These are phyloP conservation scores for Cyberlindnera bimundalis DNA, from an alignment of 805 yeast genomes.

Conservation along the genomic window DNA sequence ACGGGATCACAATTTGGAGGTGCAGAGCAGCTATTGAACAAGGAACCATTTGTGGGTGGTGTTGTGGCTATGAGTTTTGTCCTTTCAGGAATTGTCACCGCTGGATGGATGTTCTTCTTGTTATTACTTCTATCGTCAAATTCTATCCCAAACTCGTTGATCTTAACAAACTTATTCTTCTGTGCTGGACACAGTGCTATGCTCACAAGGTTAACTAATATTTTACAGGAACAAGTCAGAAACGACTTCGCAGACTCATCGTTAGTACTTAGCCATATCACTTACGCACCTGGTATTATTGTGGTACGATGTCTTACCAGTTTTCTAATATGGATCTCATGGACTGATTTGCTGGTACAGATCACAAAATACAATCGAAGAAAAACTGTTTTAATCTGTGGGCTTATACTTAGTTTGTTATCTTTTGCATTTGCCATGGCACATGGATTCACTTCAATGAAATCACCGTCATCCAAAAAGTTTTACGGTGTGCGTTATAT, in stretches of 20 bases:
- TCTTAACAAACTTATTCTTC: conserved; percentile 52
- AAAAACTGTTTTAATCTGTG: conserved; percentile 30
- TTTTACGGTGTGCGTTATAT: conserved; percentile 26
- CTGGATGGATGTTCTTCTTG: conserved; percentile 69
- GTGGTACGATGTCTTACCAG: conserved; percentile 40
- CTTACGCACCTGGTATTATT: conserved; percentile 35
- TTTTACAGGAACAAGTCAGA: conserved; percentile 48
- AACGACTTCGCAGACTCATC: conserved; percentile 51
- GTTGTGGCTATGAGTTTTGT: conserved; percentile 46
- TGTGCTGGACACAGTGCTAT: conserved; percentile 53
- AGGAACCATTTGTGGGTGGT: conserved; percentile 37
- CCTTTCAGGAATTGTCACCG: conserved; percentile 51
- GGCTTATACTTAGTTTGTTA: conserved; percentile 31
- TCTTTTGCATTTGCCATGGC: conserved; percentile 27
- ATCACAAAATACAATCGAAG: conserved; percentile 32
- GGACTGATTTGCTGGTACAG: conserved; percentile 48
- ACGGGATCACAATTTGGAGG: neutral
- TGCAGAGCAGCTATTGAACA: conserved; percentile 13
- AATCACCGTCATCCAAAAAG: neutral
- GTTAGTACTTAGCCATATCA: conserved; percentile 37
- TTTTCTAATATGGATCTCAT: conserved; percentile 48
- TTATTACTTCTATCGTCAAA: conserved; percentile 52
- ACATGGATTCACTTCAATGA: conserved; percentile 15
- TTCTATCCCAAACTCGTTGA: conserved; percentile 55
- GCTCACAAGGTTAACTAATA: conserved; percentile 42